Percentiles rank a stretch among this genome's conserved stretches.
Conservation (phyloP, 202 grass and related monocot species). For the Schoenoplectus tabernaemontani region DNA sequence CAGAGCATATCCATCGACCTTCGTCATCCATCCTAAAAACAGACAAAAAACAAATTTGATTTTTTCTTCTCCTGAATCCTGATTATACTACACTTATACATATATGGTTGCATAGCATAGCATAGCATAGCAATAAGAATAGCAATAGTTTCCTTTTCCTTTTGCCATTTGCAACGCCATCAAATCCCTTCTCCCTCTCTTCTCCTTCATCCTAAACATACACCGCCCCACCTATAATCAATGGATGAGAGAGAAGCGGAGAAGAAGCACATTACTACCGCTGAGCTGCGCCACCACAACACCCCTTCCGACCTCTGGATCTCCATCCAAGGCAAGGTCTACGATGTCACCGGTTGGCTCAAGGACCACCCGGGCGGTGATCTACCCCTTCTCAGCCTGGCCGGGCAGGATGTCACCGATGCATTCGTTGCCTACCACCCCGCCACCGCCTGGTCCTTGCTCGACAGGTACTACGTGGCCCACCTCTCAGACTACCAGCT, state of each 20-base stretch:
- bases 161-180: not conserved
- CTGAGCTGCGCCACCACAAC: conserved; percentile 26
- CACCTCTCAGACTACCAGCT: conserved; percentile 29
- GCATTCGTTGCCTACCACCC: conserved; percentile 42
- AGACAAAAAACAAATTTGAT: too few relatives aligned
- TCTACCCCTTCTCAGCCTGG: conserved; percentile 19
- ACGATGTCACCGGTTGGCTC: conserved; percentile 26
- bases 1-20: too few relatives aligned
- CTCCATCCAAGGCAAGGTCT: conserved; percentile 41
- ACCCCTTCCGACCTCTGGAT: conserved; percentile 24
- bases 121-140: too few relatives aligned
- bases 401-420: conserved; percentile 40
- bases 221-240: not conserved
- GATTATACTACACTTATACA: too few relatives aligned
- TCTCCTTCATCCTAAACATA: not conserved
- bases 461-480: conserved; percentile 20
- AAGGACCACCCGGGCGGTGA: conserved; percentile 31
- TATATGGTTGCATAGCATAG: too few relatives aligned
- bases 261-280: conserved; percentile 25
- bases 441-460: conserved; percentile 13
- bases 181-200: not conserved
- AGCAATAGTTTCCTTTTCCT: not conserved
- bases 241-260: not conserved
- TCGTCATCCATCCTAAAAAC: too few relatives aligned
- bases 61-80: too few relatives aligned